Base-by-base conservation (phyloP, 352 stramenopile genomes). In the Phytophthora uliginosa region DNA sequence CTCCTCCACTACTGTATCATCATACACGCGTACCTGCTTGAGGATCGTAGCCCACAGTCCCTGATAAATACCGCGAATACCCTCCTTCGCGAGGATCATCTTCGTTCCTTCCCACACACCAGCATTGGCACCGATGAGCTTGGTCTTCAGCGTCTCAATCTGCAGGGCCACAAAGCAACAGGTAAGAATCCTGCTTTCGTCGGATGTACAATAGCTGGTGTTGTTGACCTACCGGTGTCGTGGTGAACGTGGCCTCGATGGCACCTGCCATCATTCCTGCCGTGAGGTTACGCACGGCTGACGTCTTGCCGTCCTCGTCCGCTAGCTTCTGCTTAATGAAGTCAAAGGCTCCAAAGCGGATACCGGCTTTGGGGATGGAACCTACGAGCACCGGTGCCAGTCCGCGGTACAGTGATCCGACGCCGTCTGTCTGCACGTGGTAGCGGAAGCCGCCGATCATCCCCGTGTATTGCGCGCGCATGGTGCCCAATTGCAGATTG, bases 101-200 rank as follows among this genome's bases (percentile, higher is more conserved):
- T 95, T 93, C 17, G 97, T 95, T 55, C 95, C 95, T 65, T 88
- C 65, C 63, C 97, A 79, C 77, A 99, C 92, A 7, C 93, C 86
- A n/a, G 89, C 87, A 69, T 99, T 99, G 7, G 97, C 83, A 74
- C 98, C 95, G 74, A 99, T 99, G 31, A 98, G 93, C 79, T 99
- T 99, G 28, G 97, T 99, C 71, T 99, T 99, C 7, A 99, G 82
- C 22, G 97, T 99, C 71, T 99, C 94, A 78, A 93, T 98, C 65
- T 93, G 42, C 47, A 76, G 3, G 53, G 0, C 20, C 54, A 40
- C n/a, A 68, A 2, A 63, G 51, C 17, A 60, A 52, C 24, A 9
- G 15, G 20, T 48, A 28, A n/a, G 7, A 48, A 40, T 13, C 9
- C 4, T 40, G 34, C 34, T 15, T 40, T 13, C 34, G 34, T 40